phyloP scores from a whole-genome alignment of 148 eudicot species.

The Vaccinium myrtillus region DNA sequence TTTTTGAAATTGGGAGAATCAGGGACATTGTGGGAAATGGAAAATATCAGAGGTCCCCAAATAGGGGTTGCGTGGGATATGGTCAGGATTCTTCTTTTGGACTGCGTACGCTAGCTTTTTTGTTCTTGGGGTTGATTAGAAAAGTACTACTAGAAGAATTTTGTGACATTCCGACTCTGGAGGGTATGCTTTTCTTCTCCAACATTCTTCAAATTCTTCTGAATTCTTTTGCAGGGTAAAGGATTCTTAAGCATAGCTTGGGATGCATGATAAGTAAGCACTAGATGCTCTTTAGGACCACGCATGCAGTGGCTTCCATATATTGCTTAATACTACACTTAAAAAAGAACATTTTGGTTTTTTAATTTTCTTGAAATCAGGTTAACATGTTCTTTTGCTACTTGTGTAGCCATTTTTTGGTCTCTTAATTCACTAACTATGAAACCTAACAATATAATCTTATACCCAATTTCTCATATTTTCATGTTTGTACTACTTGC shows the following conservation, averaged over 20 bases:
- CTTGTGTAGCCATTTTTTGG: too few species aligned
- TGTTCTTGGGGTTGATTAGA: background rate
- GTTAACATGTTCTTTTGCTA: too few species aligned
- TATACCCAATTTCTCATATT: too few species aligned
- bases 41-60: slow-evolving; percentile 5
- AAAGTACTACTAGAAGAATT: background rate
- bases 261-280: background rate
- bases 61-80: slow-evolving; percentile 34
- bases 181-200: slow-evolving; percentile 30
- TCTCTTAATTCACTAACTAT: too few species aligned
- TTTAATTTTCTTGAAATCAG: too few species aligned
- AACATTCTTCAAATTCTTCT: slow-evolving; percentile 16
- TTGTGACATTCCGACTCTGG: slow-evolving; percentile 8
- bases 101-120: slow-evolving; percentile 45
- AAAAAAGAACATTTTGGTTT: too few species aligned
- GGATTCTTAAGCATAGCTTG: background rate
- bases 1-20: background rate
- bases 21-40: slow-evolving; percentile 23
- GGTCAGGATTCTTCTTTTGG: slow-evolving; percentile 48
- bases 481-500: too few species aligned
- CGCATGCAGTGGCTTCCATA: slow-evolving; percentile 1
- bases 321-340: background rate
- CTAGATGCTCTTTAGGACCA: slow-evolving; percentile 23
- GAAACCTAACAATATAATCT: too few species aligned
- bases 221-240: background rate